phyloP scores from a whole-genome alignment of 2,329 filamentous ascomycete species.

The Hypoxylon sp. region DNA sequence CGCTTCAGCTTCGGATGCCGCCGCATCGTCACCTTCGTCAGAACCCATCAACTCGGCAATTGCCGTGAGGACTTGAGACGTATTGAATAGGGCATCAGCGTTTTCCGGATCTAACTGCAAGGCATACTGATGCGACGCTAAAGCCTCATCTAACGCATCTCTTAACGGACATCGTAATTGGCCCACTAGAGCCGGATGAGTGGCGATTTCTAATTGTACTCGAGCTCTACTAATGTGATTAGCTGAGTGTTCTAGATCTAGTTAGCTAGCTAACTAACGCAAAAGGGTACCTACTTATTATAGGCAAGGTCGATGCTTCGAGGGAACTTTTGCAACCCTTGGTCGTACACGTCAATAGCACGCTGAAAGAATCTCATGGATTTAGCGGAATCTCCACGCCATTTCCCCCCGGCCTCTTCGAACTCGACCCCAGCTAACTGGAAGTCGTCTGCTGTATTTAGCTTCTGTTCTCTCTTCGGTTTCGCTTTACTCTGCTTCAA shows the following conservation, averaged over 20 bases:
- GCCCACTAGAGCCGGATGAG: constrained; percentile 73
- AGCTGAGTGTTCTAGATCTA: constrained; percentile 4
- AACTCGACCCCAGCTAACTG: constrained; percentile 77
- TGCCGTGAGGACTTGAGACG: constrained; percentile 76
- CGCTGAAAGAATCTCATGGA: constrained; percentile 69
- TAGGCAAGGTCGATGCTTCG: constrained; percentile 79
- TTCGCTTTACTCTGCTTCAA: constrained; percentile 45
- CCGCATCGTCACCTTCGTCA: constrained; percentile 63
- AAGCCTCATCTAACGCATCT: constrained; percentile 71
- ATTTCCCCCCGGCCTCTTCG: constrained; percentile 82
- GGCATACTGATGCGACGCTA: constrained; percentile 76
- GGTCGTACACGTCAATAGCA: constrained; percentile 76
- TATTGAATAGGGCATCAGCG: constrained; percentile 79
- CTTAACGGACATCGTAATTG: constrained; percentile 68
- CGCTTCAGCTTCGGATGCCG: constrained; percentile 53
- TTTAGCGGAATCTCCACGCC: constrained; percentile 79
- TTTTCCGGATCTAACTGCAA: constrained; percentile 72
- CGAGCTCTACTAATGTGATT: constrained; percentile 67
- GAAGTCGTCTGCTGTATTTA: constrained; percentile 77
- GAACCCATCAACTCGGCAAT: constrained; percentile 73
- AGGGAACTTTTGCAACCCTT: constrained; percentile 73
- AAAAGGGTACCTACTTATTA: constrained; percentile 68
- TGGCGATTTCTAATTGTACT: constrained; percentile 78
- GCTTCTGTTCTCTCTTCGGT: constrained; percentile 59
- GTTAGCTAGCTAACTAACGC: background rate